Evolutionary conservation across 441 rosid species (phyloP), one percentile per base, ranked within the genome.

Genomic region (Corymbia calophylla): DNA sequence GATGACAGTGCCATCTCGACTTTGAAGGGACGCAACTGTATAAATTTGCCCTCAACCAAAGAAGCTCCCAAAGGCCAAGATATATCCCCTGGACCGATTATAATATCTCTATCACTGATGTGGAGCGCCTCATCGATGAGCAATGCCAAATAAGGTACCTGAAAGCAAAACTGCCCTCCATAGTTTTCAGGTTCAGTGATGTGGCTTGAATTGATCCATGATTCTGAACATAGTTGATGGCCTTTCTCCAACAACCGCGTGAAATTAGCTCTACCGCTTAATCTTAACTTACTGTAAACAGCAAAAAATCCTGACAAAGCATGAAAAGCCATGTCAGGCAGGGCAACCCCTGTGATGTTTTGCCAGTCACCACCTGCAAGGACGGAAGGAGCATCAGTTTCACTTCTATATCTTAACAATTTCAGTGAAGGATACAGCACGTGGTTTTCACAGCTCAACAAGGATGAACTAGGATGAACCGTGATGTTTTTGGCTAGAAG

Each of bases 1-100:
- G 91, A 84, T 39, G 88, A 87, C 54, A 88, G 60, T 77, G 66
- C 51, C 17, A 85, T 89, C 25, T 51, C 60, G 14, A 87, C 87
- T 90, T 90, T 47, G 21, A 29, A 70, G 85, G 85, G 73, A 87
- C 44, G 86, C 87, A 39, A 89, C 92, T 91, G 92, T 47, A 90
- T 90, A 88, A 92, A 90, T 64, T 92, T 91, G 44, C 93, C 94
- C 90, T 95, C 95, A 44, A 93, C 89, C 87, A 96, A 90, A 81
- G 95, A 93, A 89, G 97, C 97, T 81, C 96, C 96, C 86, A 94
- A 86, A n/a, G 97, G 94, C 97, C 97, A 94, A 35, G 97, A 95
- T 87, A 96, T 82, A 91, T 96, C 93, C 17, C 92, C 94, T 64
- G 97, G 97, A 70, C 96, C 96, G 56, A 95, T 93, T 48, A 87